Evolutionary conservation across 176 grass and related monocot species (phyloP).

Genomic region (Puccinellia tenuiflora): DNA sequence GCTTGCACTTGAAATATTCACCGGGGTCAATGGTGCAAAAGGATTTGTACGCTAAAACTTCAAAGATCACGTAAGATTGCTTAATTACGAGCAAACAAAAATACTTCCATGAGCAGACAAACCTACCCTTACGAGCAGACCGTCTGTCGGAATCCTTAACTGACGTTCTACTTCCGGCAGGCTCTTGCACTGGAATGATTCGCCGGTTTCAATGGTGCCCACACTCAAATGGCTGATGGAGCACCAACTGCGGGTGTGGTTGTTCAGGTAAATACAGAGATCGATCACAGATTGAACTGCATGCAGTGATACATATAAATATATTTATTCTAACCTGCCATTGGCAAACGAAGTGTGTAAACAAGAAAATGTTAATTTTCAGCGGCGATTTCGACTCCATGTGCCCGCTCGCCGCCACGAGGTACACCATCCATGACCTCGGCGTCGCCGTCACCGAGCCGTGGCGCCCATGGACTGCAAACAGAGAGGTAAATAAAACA

Average conservation of each 20-base stretch:
- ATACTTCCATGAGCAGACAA: not conserved
- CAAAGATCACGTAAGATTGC: not conserved
- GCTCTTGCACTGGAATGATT: not conserved
- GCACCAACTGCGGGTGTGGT: slow-evolving; percentile 22
- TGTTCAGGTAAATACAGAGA: slow-evolving; percentile 35
- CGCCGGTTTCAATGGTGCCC: slow-evolving; percentile 19
- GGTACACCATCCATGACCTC: slow-evolving; percentile 27
- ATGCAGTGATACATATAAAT: not conserved
- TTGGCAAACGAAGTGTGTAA: not conserved
- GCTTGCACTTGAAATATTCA: slow-evolving; percentile 12
- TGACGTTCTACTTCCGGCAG: not conserved
- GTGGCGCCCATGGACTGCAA: slow-evolving; percentile 42
- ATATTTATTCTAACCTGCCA: not conserved
- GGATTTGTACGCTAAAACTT: not conserved
- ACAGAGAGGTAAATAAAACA: slow-evolving; percentile 18
- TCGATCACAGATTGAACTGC: not conserved
- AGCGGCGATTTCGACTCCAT: slow-evolving; percentile 45
- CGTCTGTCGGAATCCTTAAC: not conserved
- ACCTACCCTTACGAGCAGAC: not conserved
- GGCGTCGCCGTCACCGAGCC: slow-evolving; percentile 8
- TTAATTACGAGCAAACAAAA: not conserved
- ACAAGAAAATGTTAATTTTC: not conserved
- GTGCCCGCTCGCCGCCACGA: slow-evolving; percentile 31
- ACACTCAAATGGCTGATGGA: slow-evolving; percentile 26
- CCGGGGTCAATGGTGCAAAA: not conserved